phyloP scores from a whole-genome alignment of 768 basidiomycete species.

The Erythrobasidium yunnanense region DNA sequence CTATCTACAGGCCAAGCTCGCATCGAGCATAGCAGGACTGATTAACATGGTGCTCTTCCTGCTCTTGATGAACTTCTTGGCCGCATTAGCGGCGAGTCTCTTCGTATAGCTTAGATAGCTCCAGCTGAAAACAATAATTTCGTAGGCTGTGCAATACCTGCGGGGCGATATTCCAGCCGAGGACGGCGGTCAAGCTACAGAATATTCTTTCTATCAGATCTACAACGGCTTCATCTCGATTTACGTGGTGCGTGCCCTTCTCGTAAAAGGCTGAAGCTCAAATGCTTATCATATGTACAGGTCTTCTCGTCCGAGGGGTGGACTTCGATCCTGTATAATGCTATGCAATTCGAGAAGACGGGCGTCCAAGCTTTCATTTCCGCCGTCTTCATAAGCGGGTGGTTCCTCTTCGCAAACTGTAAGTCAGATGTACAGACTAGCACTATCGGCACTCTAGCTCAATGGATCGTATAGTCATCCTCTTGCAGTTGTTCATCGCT shows the following conservation, averaged over 20 bases:
- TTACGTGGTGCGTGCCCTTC: constrained; percentile 48
- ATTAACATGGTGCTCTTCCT: constrained; percentile 86
- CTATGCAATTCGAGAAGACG: constrained; percentile 52
- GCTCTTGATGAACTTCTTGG: constrained; percentile 72
- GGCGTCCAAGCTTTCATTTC: constrained; percentile 62
- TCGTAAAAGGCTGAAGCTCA: too few relatives aligned
- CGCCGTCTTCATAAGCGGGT: constrained; percentile 61
- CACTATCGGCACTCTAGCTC: background rate
- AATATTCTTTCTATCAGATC: constrained; percentile 66
- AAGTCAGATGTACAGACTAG: constrained; percentile 40
- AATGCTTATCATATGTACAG: constrained; percentile 44
- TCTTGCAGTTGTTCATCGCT: constrained; percentile 91
- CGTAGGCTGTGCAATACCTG: constrained; percentile 59
- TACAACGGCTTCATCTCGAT: constrained; percentile 76
- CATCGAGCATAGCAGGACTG: constrained; percentile 82
- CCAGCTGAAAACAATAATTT: background rate
- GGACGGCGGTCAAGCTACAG: constrained; percentile 39
- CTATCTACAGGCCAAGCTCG: constrained; percentile 58
- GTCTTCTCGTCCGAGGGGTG: constrained; percentile 91
- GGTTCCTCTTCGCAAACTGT: constrained; percentile 92
- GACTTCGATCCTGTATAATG: constrained; percentile 61
- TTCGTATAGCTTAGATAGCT: background rate
- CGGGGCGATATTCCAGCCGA: constrained; percentile 60
- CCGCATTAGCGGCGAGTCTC: constrained; percentile 55
- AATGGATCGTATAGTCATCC: constrained; percentile 58